Conservation (phyloP, 176 grass and related monocot genomes). For the Bothriochloa decipiens region DNA sequence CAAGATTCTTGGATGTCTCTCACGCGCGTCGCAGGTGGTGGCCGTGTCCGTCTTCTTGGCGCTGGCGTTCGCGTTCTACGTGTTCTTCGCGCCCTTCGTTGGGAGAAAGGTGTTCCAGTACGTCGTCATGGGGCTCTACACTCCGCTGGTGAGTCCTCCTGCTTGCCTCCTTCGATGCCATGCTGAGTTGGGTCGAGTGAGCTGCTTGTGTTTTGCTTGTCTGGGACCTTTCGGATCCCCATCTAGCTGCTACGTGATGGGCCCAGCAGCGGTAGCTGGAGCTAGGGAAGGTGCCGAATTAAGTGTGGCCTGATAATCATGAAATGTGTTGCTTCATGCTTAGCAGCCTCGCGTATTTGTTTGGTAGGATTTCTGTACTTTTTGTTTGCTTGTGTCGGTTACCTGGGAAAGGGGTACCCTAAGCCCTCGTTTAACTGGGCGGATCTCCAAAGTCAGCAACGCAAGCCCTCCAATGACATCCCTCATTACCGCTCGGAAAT, state of each 20-base stretch:
- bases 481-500: no score
- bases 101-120: constrained; percentile 81
- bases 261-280: constrained; percentile 42
- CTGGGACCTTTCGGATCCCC: constrained; percentile 41
- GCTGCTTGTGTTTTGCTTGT: constrained; percentile 31
- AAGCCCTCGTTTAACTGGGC: no score
- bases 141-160: constrained; percentile 71
- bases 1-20: constrained; percentile 10
- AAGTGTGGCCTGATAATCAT: constrained; percentile 27
- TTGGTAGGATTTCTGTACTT: constrained; percentile 23
- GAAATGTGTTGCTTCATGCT: constrained; percentile 28
- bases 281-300: constrained; percentile 38
- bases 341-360: background rate
- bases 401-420: no score
- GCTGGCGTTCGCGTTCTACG: constrained; percentile 94
- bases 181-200: constrained; percentile 1
- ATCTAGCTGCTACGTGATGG: constrained; percentile 44
- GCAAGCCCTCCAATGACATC: no score
- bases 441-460: no score
- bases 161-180: background rate
- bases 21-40: constrained; percentile 64
- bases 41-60: constrained; percentile 95
- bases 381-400: constrained; percentile 3
- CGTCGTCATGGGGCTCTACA: constrained; percentile 81
- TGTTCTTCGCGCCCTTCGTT: constrained; percentile 96